Evolutionary conservation across 2,329 filamentous ascomycete species (phyloP), one percentile per base, ranked within the genome.

Genomic region (Zymoseptoria brevis): DNA sequence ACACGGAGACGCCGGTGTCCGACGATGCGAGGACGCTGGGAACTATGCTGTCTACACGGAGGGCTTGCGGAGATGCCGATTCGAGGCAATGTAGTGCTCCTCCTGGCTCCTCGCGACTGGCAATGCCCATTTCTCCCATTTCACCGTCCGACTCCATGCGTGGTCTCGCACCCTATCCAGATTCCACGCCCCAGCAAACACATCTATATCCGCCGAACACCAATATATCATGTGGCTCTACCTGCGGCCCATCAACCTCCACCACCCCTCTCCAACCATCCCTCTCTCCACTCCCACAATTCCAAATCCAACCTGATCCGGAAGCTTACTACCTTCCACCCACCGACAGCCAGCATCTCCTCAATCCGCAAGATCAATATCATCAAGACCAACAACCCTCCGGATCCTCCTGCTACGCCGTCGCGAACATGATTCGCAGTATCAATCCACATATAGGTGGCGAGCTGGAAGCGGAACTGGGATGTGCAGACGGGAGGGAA

Each of bases 341-440:
- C 19, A 53, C 19, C 26, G 22, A 58, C n/a, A 6, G 29, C 8
- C n/a, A 54, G 21, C 30, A 45, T 53, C 26, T 29, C 13, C 41
- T 9, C 35, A 19, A 6, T 9, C 24, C 50, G 24, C 22, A n/a
- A 24, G 8, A 24, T 22, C 50, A 26, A 41, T 19, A 45, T 26
- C 56, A 49, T 5, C 57, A 55, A 35, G 30, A 21, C 7, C 24
- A 11, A 29, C 57, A 53, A 53, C 26, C 8, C 4, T n/a, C 22
- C 7, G 19, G 19, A 51, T 51, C 64, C 3, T 75, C 75, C 0
- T 76, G 73, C 56, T 65, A 75, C n/a, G 71, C 74, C 60, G 76
- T 77, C 16, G 73, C 77, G 6, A 75, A 76, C 48, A 75, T 79
- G 41, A 78, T 80, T 26, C 72, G 75, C 19, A 75, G 69, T 8